Evolutionary conservation across 768 basidiomycete species (phyloP).

Genomic region (Jaapia argillacea): DNA sequence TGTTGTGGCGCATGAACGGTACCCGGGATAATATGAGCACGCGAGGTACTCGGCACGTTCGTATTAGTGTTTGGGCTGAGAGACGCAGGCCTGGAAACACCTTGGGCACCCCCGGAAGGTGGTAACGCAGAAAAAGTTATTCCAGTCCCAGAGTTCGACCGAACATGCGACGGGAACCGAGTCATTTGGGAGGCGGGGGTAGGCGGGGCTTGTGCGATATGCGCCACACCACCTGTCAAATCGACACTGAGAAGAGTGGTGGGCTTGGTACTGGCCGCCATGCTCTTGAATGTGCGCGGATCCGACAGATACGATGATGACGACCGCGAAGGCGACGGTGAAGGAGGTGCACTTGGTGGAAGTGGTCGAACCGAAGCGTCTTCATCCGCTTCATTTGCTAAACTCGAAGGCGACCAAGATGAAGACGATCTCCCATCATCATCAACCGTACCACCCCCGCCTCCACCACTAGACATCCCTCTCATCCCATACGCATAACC

Average conservation of each 20-base stretch:
- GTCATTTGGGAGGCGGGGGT: slow-evolving; percentile 44
- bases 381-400: slow-evolving; percentile 83
- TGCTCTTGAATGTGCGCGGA: slow-evolving; percentile 72
- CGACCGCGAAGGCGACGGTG: slow-evolving; percentile 76
- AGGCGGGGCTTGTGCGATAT: slow-evolving; percentile 79
- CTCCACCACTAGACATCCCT: slow-evolving; percentile 36
- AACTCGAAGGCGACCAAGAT: slow-evolving; percentile 69
- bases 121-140: slow-evolving; percentile 64
- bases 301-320: slow-evolving; percentile 80
- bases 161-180: slow-evolving; percentile 48
- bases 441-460: slow-evolving; percentile 31
- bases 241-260: slow-evolving; percentile 92
- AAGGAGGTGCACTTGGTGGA: slow-evolving; percentile 81
- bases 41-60: neutral
- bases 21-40: slow-evolving; percentile 9
- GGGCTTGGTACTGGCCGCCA: slow-evolving; percentile 86
- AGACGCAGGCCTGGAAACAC: too few species aligned
- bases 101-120: too few species aligned
- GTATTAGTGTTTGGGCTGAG: too few species aligned
- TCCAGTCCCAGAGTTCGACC: slow-evolving; percentile 55
- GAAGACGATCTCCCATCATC: slow-evolving; percentile 49
- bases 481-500: slow-evolving; percentile 26
- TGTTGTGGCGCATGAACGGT: slow-evolving; percentile 78
- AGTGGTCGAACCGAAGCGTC: slow-evolving; percentile 88
- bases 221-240: slow-evolving; percentile 73